Percentiles rank a stretch among this genome's conserved stretches.
Conservation (phyloP, 2,329 filamentous ascomycete species). For the Sporothrix globosa region DNA sequence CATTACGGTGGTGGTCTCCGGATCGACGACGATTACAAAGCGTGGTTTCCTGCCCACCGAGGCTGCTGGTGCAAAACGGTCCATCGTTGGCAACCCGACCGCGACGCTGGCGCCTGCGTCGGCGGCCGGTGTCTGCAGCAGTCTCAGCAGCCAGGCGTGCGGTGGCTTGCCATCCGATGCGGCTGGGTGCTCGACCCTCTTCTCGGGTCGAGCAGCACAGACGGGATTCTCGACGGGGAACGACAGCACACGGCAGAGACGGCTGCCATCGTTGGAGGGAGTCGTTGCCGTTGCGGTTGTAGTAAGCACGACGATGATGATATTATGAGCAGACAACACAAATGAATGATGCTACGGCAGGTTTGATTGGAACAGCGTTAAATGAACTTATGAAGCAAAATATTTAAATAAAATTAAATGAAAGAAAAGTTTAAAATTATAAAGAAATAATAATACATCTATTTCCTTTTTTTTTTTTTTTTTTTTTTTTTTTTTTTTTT, state of each 20-base stretch:
- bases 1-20: constrained; percentile 24
- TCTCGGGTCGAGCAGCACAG: constrained; percentile 19
- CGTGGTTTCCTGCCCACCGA: constrained; percentile 57
- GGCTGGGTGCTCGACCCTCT: constrained; percentile 29
- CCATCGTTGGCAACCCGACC: constrained; percentile 31
- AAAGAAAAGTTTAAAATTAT: too few relatives aligned
- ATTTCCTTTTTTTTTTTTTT: too few relatives aligned
- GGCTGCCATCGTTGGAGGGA: background rate
- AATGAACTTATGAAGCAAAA: too few relatives aligned
- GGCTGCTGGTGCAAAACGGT: constrained; percentile 39
- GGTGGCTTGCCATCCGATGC: constrained; percentile 34
- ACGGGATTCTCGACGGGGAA: constrained; percentile 24
- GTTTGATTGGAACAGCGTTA: too few relatives aligned
- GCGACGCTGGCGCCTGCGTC: constrained; percentile 24
- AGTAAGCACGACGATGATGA: background rate
- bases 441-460: too few relatives aligned
- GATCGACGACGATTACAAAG: constrained; percentile 27
- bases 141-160: constrained; percentile 38
- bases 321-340: background rate
- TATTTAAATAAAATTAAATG: too few relatives aligned
- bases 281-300: background rate
- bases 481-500: too few relatives aligned
- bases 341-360: too few relatives aligned
- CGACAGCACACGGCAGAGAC: background rate
- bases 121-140: constrained; percentile 34